Evolutionary conservation across 179 eudicot genomes (phyloP), one percentile per base, ranked within the genome.

Genomic region (Silene noctiflora): DNA sequence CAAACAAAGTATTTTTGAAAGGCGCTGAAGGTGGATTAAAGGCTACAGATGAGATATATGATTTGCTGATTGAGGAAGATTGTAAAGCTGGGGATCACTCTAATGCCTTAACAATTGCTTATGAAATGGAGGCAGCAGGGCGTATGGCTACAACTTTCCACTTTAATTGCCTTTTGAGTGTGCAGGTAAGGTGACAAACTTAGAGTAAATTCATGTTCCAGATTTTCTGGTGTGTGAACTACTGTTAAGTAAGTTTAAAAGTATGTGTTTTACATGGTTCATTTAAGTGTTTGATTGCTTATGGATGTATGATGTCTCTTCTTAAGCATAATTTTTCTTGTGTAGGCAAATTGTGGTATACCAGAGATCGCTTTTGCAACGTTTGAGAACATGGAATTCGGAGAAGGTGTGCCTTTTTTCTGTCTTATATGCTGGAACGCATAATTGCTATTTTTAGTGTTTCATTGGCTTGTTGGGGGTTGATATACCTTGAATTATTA

Each of bases 81-180:
- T 93, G 99, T 85, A 93, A 87, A 88, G 91, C 75, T 65, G 97
- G 99, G 48, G 99, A 93, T 85, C 99, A 95, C 81, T 87, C 94
- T 33, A 95, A 93, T 85, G 97, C 97, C 24, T 86, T 95, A 63
- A 91, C 98, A 67, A 88, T 95, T 72, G 96, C 99, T 76, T 91
- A 93, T 76, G 95, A 89, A 86, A 93, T 95, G 99, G 99, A 95
- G 83, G 95, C 93, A 14, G 93, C 92, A 76, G 99, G 99, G 73
- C 82, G 99, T 78, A 86, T 88, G 93, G 99, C 99, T 72, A 93
- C 98, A 21, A 95, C 99, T 42, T 91, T 86, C 68, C 98, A 94
- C 85, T 95, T 93, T 80, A 93, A 95, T 83, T 95, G 99, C 83
- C 99, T 95, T 75, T 77, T 95, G 71, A 95, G 97, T 59, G 94